These are phyloP conservation scores for Globisporangium orthogonon DNA, from an alignment of 352 stramenopile genomes.

Conservation along the genomic window DNA sequence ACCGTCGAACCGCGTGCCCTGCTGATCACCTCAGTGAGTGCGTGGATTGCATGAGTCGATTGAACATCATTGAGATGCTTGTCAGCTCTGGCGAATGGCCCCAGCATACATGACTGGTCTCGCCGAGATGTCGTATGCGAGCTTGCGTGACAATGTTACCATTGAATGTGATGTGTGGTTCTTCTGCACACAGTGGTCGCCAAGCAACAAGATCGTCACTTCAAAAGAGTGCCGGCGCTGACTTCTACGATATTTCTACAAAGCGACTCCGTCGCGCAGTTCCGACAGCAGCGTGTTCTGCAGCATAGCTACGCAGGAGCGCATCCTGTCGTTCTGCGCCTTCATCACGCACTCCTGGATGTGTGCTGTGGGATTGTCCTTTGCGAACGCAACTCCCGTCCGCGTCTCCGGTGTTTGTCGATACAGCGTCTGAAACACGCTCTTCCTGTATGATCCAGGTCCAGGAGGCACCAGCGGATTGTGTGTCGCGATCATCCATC, in stretches of 20 bases:
- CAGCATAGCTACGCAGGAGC: neutral
- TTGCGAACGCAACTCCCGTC: neutral
- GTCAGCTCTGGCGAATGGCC: no score
- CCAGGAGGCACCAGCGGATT: neutral
- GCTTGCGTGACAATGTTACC: no score
- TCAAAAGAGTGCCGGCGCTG: neutral
- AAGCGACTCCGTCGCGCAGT: neutral
- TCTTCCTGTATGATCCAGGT: neutral
- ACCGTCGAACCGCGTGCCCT: no score
- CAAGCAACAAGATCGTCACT: no score
- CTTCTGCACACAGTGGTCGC: no score
- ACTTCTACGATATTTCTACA: neutral
- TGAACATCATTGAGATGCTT: no score
- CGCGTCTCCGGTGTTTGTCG: neutral
- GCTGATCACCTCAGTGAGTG: no score
- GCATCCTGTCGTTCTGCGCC: neutral
- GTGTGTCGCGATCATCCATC: constrained; percentile 8
- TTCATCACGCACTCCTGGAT: neutral
- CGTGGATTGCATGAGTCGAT: no score
- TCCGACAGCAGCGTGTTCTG: neutral
- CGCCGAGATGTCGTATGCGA: no score
- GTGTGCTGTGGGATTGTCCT: neutral
- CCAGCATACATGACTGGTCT: no score
- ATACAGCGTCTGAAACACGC: constrained; percentile 1
- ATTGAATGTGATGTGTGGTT: no score